Percentiles rank a stretch among this genome's conserved stretches.
Conservation (phyloP, 176 grass and related monocot genomes). For the Lolium rigidum region DNA sequence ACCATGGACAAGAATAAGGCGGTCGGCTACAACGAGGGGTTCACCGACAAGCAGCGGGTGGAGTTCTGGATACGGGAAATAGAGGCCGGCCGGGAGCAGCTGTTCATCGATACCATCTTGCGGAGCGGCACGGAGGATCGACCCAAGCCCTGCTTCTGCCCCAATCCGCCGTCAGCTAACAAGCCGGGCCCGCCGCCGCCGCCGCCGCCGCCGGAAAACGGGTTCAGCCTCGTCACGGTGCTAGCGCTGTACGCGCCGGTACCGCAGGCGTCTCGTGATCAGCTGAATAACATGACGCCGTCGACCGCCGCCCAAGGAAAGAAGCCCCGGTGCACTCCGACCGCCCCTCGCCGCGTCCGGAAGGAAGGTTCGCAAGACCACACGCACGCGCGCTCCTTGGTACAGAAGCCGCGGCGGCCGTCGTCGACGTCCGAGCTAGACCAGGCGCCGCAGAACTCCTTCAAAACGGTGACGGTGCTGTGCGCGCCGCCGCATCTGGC, state of each 20-base stretch:
- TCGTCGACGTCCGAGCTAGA: background rate
- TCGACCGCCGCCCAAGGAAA: background rate
- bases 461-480: background rate
- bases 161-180: background rate
- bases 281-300: background rate
- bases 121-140: background rate
- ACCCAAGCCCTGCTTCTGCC: background rate
- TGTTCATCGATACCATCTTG: background rate
- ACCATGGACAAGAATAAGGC: background rate
- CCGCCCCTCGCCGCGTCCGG: background rate
- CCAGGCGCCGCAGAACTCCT: background rate
- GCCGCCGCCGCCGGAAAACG: background rate
- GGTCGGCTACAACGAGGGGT: background rate
- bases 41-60: background rate
- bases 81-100: background rate
- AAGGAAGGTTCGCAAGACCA: background rate
- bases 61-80: background rate
- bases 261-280: too few species aligned
- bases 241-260: background rate
- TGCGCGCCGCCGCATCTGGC: slow-evolving; percentile 37
- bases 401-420: background rate
- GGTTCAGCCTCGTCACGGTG: background rate
- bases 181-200: background rate
- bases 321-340: background rate
- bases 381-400: background rate